Base-by-base conservation (phyloP, 495 filamentous ascomycete species). In the Neurospora sp. region DNA sequence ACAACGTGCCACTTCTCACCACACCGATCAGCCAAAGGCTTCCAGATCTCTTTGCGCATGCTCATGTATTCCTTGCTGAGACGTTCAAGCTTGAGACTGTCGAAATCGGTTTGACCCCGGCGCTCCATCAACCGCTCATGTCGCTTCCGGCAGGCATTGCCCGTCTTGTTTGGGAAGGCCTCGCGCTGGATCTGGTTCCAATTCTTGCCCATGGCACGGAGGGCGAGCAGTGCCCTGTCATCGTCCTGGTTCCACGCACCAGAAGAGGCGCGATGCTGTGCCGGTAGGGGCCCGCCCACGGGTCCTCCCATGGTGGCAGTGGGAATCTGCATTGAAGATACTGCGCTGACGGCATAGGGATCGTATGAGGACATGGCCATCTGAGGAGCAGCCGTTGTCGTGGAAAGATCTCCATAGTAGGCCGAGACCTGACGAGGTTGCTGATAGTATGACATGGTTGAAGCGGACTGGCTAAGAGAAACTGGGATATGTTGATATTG, bases 121-220 rank as follows among this genome's bases (percentile, higher is more conserved):
- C 88, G 85, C 79, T 92, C 90, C 87, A 93, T 89, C 73, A 93
- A 81, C 27, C 92, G 83, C 81, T 93, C 92, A 77, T 93, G 90
- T 54, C 92, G 85, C 79, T 94, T 94, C 18, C 92, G 90, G 82
- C 92, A 94, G 38, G 92, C 91, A 80, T 94, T 94, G 39, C 90
- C 86, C 7, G 91, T 90, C 83, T 93, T 94, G 76, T 80, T 82
- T 4, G 90, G 91, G 78, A 94, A 94, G 78, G 90, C 87, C 69
- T 84, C 85, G 72, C 83, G 83, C 72, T 91, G 89, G 76, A 94
- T 93, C 69, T 90, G 88, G 69, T 86, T 85, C 92, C 92, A 94
- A 78, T 92, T 92, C 76, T 90, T 87, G 69, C 89, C 89, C 79
- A 86, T 84, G 9, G 89, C 86, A 42, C 92, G 86, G 37, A 90